Evolutionary conservation across 129 eudicot genomes (phyloP), one percentile per base, ranked within the genome.

Genomic region (Cynara cardunculus): DNA sequence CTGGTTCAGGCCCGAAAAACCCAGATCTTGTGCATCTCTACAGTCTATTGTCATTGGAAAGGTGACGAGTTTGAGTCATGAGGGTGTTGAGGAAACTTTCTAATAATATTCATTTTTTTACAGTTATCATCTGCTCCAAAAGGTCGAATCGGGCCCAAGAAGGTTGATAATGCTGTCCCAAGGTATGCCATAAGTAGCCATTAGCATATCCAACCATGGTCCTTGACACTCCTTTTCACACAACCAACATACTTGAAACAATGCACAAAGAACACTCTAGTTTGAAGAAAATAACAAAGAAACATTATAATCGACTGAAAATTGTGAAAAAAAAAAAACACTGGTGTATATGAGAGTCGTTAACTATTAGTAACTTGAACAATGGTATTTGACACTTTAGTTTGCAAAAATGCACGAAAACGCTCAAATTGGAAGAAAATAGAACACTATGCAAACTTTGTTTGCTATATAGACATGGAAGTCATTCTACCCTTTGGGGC

Each of bases 111-210:
- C 31, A 25, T 68, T 26, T 28, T 41, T 82, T 31, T 34, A 72
- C 91, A 93, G 94, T 86, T 93, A 77, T 93, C 98, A 72, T 87
- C 98, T 16, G 96, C 96, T 6, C 98, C 98, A 25, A 93, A 93
- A 89, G 98, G 98, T 22, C 85, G 91, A 46, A 87, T 93, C 62
- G 93, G 87, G 71, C 88, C 96, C 77, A 93, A 93, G 90, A 90
- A 90, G 74, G 89, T 84, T 75, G 93, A 90, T 27, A 86, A 74
- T 31, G 87, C 87, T 78, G 89, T 39, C 62, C 93, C 96, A 19
- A 90, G 97, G 97, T 92, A 89, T 78, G 72, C 46, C 41, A 24
- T 22, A 68, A 64, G 39, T 35, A 72, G 28, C 25, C 30, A 79
- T 66, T 32, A 22, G 16, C 62, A 61, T 8, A 78, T 41, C 68